A percentile compares a stretch with the other conserved stretches of the same genome.
Conservation (phyloP, 495 filamentous ascomycete species). For the Aspergillus haitiensis region DNA sequence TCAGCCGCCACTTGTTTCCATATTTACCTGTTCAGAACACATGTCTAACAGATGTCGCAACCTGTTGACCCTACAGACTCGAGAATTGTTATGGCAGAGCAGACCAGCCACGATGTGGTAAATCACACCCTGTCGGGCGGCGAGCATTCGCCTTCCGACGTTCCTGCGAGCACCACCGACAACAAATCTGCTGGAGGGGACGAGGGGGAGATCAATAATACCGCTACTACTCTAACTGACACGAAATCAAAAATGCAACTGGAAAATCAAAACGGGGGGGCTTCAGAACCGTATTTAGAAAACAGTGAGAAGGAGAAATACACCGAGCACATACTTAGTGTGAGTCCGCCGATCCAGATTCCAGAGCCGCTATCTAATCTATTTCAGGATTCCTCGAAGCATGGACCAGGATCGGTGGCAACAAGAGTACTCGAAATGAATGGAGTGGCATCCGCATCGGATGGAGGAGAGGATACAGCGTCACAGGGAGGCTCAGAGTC, state of each 20-base stretch:
- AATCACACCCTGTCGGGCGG: conserved; percentile 73
- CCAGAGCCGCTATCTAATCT: conserved; percentile 25
- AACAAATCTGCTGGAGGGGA: conserved; percentile 56
- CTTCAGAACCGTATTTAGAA: conserved; percentile 23
- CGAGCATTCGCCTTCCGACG: conserved; percentile 70
- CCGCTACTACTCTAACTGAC: conserved; percentile 33
- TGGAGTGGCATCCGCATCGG: conserved; percentile 41
- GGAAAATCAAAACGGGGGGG: conserved; percentile 30
- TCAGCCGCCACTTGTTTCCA: conserved; percentile 23
- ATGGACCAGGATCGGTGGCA: conserved; percentile 39
- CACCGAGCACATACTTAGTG: conserved; percentile 31
- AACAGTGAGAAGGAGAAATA: conserved; percentile 33
- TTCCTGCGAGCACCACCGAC: conserved; percentile 64
- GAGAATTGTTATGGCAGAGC: conserved; percentile 80
- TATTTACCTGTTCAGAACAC: conserved; percentile 28
- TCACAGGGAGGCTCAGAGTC: conserved; percentile 51
- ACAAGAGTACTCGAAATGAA: conserved; percentile 48
- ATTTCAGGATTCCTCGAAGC: conserved; percentile 37
- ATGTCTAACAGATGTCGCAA: conserved; percentile 42
- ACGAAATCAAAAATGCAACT: conserved; percentile 31
- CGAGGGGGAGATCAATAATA: conserved; percentile 50
- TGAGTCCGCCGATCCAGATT: conserved; percentile 26
- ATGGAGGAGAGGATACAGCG: conserved; percentile 48
- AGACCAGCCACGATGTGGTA: conserved; percentile 75
- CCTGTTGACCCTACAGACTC: conserved; percentile 47